A percentile compares a stretch with the other conserved stretches of the same genome.
Evolutionary conservation across 768 basidiomycete genomes (phyloP).

Genomic region (Amanita molliuscula): DNA sequence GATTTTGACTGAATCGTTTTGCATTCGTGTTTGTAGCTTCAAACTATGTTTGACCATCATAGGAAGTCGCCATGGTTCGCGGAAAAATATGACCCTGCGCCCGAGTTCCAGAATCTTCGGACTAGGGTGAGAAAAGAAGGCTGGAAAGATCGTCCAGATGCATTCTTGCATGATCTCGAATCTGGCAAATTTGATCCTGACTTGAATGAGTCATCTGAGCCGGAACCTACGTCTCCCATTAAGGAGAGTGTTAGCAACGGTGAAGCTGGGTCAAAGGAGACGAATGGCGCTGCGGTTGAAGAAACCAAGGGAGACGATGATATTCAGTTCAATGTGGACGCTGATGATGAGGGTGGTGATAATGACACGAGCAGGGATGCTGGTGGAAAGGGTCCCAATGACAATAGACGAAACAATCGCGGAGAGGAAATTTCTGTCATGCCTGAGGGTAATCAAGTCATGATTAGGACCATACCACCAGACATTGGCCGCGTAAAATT

Average conservation of each 20-base stretch:
- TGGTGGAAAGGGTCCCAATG: constrained; percentile 42
- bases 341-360: constrained; percentile 61
- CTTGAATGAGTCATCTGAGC: constrained; percentile 44
- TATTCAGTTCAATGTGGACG: constrained; percentile 63
- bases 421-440: constrained; percentile 65
- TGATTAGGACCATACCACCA: constrained; percentile 92
- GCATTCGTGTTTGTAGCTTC: constrained; percentile 57
- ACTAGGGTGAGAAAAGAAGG: constrained; percentile 75
- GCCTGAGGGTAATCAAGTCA: constrained; percentile 82
- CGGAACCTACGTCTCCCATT: constrained; percentile 35
- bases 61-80: constrained; percentile 94
- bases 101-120: constrained; percentile 63
- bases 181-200: constrained; percentile 80
- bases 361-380: constrained; percentile 45
- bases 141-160: constrained; percentile 63
- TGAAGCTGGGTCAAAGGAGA: constrained; percentile 25
- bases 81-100: constrained; percentile 84
- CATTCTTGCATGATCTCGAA: constrained; percentile 74
- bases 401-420: constrained; percentile 40
- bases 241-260: constrained; percentile 44
- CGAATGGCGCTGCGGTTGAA: constrained; percentile 32
- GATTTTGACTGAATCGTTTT: constrained; percentile 22
- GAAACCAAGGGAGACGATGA: constrained; percentile 66
- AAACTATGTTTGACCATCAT: constrained; percentile 94
- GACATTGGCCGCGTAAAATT: constrained; percentile 84